Base-by-base conservation (phyloP, 2,329 filamentous ascomycete genomes). In the Hymenoscyphus salicellus region DNA sequence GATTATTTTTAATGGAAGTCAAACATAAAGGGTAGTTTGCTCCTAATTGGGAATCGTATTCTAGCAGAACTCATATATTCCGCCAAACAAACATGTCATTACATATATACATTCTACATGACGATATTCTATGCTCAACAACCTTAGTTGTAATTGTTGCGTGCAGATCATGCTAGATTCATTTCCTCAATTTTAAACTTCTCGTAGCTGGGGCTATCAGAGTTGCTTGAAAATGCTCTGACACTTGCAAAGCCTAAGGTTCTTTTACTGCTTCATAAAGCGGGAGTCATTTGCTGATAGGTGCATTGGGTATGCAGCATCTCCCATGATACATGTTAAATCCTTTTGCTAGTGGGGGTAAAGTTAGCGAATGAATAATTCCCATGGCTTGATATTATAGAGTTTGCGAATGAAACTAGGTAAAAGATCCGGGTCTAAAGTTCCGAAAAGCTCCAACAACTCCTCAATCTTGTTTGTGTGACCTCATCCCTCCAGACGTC, bases 151-250 rank as follows among this genome's bases (percentile, higher is more conserved):
- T 82, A 17, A 86, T 75, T 65, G 86, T 83, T 61, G 78, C 78
- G 71, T 84, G 81, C 83, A 87, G 85, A 70, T 87, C 83, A 67
- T 87, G 87, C 16, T 79, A n/a, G n/a, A n/a, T 90, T 89, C 86
- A 90, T 89, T 74, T 90, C 87, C 67, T 89, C 86, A 59, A 90
- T 89, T 0, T 87, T 89, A 36, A 90, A 72, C 67, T 87, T 87
- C 71, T 85, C 86, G 75, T 89, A 89, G 0, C 80, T 82, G 0
- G 81, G 74, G 16, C 77, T 82, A 46, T 81, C 70, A 32, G 81
- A 88, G 71, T 89, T 89, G 43, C 80, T 81, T 0, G 85, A 88
- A 75, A 89, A 89, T 0, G 85, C 85, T 72, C 83, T 84, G 1
- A 84, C 83, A 14, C 83, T 81, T 1, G 85, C 84, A 0, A 85